phyloP scores from a whole-genome alignment of 2,329 filamentous ascomycete species.

The Xenoacremonium recifei region DNA sequence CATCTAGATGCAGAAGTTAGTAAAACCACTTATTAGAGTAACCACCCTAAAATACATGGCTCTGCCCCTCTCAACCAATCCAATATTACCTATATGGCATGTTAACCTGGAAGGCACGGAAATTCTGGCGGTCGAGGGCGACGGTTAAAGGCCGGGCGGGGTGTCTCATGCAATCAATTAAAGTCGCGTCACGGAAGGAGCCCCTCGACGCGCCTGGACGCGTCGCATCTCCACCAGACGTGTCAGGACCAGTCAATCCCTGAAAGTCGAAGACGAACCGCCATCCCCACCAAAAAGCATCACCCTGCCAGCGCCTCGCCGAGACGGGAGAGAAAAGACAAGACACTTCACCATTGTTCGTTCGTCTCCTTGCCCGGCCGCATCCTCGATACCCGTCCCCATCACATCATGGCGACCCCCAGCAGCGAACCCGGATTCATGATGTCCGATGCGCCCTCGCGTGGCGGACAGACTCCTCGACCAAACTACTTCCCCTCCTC shows the following conservation, averaged over 20 bases:
- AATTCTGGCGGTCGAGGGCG: no score
- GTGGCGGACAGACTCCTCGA: conserved; percentile 42
- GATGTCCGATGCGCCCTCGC: conserved; percentile 56
- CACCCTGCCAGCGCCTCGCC: background rate
- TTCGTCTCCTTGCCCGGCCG: background rate
- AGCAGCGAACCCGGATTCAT: conserved; percentile 52
- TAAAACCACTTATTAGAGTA: no score
- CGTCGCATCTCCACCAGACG: conserved; percentile 19
- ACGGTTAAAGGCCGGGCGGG: no score
- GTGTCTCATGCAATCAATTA: conserved; percentile 37
- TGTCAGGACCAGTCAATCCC: conserved; percentile 14
- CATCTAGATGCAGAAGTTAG: no score
- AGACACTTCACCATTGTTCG: background rate
- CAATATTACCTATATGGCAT: no score
- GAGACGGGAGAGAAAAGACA: background rate
- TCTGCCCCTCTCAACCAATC: no score
- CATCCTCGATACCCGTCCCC: conserved; percentile 1
- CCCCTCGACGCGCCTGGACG: conserved; percentile 32
- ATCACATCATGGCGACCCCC: conserved; percentile 46
- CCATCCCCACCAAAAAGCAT: conserved; percentile 20
- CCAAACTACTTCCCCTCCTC: conserved; percentile 47
- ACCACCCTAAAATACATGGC: no score
- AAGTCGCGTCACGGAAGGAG: conserved; percentile 30
- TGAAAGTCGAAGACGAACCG: conserved; percentile 17
- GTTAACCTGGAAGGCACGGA: no score